These are phyloP conservation scores for Pseudisothecium myosuroides DNA, from an alignment of 225 moss, liverwort and hornwort species.

Conservation along the genomic window DNA sequence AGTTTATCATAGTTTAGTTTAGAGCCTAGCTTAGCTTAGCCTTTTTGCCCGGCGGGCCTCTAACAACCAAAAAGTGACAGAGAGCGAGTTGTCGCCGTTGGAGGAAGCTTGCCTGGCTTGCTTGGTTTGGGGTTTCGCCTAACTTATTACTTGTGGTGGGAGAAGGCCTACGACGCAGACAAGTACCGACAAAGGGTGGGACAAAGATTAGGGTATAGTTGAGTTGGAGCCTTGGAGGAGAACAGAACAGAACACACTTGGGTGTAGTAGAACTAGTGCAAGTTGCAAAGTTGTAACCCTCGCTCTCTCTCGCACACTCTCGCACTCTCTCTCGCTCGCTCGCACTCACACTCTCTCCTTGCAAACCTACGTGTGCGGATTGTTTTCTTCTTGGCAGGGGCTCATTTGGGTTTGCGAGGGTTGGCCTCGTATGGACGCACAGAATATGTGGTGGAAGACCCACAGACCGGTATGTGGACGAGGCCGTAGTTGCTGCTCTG, in stretches of 20 bases:
- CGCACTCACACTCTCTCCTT: not conserved
- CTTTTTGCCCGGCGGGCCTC: too few relatives aligned
- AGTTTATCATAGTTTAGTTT: not conserved
- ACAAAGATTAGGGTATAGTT: not conserved
- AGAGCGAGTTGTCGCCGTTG: not conserved
- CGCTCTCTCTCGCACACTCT: not conserved
- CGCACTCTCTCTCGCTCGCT: not conserved
- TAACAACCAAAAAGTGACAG: not conserved
- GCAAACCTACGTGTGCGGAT: not conserved
- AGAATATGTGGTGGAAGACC: slow-evolving; percentile 6
- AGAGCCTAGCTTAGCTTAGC: not conserved
- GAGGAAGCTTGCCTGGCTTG: not conserved
- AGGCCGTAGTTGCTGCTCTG: not conserved
- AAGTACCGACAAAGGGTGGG: not conserved
- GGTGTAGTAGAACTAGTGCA: not conserved
- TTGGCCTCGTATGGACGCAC: not conserved
- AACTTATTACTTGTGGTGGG: not conserved
- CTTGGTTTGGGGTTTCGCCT: not conserved
- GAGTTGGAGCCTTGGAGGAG: too few relatives aligned
- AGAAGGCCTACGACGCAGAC: not conserved
- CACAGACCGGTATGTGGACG: not conserved
- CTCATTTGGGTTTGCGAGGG: not conserved
- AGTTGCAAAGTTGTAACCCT: not conserved
- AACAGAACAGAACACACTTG: not conserved
- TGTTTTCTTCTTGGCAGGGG: not conserved